A percentile compares a stretch with the other conserved stretches of the same genome.
phyloP scores from a whole-genome alignment of 352 stramenopile species.

The Achlya hypogyna region DNA sequence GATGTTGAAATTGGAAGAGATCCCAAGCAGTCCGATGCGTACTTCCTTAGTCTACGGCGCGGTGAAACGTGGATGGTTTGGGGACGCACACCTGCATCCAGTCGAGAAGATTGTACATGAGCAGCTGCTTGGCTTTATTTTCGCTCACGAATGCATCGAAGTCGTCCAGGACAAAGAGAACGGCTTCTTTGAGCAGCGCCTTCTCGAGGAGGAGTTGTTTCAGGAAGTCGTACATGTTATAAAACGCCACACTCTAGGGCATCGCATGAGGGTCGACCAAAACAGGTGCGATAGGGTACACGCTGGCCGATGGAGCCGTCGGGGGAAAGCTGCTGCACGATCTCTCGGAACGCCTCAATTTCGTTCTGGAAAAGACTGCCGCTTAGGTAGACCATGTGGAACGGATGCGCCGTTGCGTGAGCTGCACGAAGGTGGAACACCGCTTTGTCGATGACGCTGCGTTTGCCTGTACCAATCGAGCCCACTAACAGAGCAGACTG shows the following conservation, averaged over 20 bases:
- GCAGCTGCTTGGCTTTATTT: conserved; percentile 54
- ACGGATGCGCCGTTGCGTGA: conserved; percentile 24
- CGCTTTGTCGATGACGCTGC: conserved; percentile 39
- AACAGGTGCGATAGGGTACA: conserved; percentile 22
- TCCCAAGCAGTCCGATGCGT: conserved; percentile 68
- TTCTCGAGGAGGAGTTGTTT: conserved; percentile 50
- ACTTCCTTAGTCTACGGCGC: conserved; percentile 52
- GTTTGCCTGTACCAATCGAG: conserved; percentile 37
- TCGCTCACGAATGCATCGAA: conserved; percentile 69
- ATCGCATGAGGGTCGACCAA: neutral
- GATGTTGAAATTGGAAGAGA: conserved; percentile 73
- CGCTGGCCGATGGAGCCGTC: conserved; percentile 50
- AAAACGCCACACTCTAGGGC: conserved; percentile 49
- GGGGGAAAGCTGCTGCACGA: conserved; percentile 53
- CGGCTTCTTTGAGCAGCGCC: conserved; percentile 36
- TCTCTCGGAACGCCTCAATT: conserved; percentile 78
- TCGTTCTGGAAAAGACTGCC: conserved; percentile 72
- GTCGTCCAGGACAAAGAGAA: conserved; percentile 62
- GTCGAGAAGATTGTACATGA: conserved; percentile 80
- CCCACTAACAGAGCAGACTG: conserved; percentile 67
- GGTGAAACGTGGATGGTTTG: neutral
- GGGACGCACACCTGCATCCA: conserved; percentile 48
- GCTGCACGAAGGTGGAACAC: conserved; percentile 36
- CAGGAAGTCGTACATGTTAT: conserved; percentile 79
- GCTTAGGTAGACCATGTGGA: conserved; percentile 67